These are phyloP conservation scores for Glycyrrhiza uralensis DNA, from an alignment of 306 rosid genomes.

Conservation along the genomic window DNA sequence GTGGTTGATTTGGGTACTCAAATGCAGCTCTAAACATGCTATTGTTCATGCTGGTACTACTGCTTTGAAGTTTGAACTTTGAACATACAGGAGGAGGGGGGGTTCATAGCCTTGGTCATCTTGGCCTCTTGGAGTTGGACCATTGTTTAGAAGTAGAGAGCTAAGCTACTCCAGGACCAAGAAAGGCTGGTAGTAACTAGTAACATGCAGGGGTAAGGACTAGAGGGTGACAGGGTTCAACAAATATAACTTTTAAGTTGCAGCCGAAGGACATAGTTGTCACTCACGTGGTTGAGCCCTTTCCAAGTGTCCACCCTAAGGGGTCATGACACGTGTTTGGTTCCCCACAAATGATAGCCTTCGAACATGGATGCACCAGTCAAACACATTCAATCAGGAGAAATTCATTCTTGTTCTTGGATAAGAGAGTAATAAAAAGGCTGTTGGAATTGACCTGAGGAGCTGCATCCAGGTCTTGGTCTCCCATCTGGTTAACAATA, in stretches of 20 bases:
- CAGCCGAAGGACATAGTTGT: slow-evolving; percentile 32
- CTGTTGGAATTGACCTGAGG: not conserved
- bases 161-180: not conserved
- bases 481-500: slow-evolving; percentile 27
- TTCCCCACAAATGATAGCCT: slow-evolving; percentile 19
- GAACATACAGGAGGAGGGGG: too few species aligned
- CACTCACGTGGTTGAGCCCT: slow-evolving; percentile 41
- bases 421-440: slow-evolving; percentile 20
- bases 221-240: not conserved
- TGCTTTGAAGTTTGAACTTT: too few species aligned
- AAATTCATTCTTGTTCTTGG: not conserved
- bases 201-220: not conserved
- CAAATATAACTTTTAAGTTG: slow-evolving; percentile 1
- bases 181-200: slow-evolving; percentile 10
- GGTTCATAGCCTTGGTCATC: not conserved
- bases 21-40: too few species aligned
- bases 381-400: slow-evolving; percentile 15
- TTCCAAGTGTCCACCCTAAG: slow-evolving; percentile 16
- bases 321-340: slow-evolving; percentile 33
- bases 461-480: slow-evolving; percentile 18
- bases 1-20: too few species aligned
- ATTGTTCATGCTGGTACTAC: too few species aligned
- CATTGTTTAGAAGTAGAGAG: not conserved
- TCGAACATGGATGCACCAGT: slow-evolving; percentile 13
- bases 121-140: too few species aligned